Conservation (phyloP, 1,139 yeast genomes). For the Saccharomyces uvarum region DNA sequence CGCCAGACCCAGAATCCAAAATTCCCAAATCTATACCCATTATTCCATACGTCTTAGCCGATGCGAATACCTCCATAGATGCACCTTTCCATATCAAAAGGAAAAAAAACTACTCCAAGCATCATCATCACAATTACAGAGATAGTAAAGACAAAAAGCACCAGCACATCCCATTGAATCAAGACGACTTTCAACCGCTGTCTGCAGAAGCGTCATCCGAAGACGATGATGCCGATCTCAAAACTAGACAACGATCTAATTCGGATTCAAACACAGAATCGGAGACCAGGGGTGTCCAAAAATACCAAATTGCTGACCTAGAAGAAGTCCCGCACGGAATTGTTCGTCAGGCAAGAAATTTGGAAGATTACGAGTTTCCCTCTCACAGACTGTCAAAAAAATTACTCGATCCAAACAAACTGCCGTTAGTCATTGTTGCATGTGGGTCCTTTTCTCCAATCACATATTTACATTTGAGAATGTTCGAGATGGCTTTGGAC, state of each 20-base stretch:
- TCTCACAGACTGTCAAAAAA: constrained; percentile 72
- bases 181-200: constrained; percentile 40
- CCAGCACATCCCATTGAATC: constrained; percentile 37
- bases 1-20: constrained; percentile 58
- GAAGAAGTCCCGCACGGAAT: constrained; percentile 96
- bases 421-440: constrained; percentile 89
- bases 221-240: constrained; percentile 16
- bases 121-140: not conserved
- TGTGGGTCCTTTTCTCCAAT: constrained; percentile 97
- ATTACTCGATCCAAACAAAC: constrained; percentile 65
- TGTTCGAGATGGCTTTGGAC: constrained; percentile 98
- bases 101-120: not conserved
- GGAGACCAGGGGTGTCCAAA: constrained; percentile 40
- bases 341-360: constrained; percentile 68
- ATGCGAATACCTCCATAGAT: constrained; percentile 59
- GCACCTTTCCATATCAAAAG: constrained; percentile 44
- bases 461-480: constrained; percentile 85
- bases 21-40: constrained; percentile 76
- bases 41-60: constrained; percentile 68
- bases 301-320: constrained; percentile 77
- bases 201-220: constrained; percentile 37
- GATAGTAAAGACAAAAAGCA: constrained; percentile 6
- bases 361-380: constrained; percentile 71
- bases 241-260: constrained; percentile 5
- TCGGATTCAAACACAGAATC: constrained; percentile 3